These are phyloP conservation scores for Chytriomyces sp. DNA, from an alignment of 192 early-diverging fungal genomes.

Conservation along the genomic window DNA sequence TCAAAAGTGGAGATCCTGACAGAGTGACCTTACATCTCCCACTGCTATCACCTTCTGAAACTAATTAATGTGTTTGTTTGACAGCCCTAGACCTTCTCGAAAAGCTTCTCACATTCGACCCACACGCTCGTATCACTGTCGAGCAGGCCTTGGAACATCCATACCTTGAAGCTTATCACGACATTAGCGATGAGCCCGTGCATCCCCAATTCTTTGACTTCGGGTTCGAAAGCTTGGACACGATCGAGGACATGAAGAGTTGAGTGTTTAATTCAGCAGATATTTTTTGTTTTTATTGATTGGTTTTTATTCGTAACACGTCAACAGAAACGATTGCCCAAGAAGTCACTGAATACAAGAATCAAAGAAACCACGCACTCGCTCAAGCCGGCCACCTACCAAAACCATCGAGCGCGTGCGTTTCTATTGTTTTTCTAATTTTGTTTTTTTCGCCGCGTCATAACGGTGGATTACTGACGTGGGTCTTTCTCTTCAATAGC, in stretches of 20 bases:
- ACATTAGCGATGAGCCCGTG: constrained; percentile 68
- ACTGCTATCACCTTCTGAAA: neutral
- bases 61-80: neutral
- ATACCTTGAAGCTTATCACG: constrained; percentile 81
- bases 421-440: neutral
- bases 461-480: neutral
- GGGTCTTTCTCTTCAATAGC: constrained; percentile 1
- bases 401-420: constrained; percentile 14
- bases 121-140: constrained; percentile 84
- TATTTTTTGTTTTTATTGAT: neutral
- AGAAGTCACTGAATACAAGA: constrained; percentile 43
- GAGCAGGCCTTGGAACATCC: constrained; percentile 90
- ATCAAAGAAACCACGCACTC: constrained; percentile 8
- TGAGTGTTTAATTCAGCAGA: neutral
- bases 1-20: too few species aligned
- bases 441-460: neutral
- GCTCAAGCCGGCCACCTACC: constrained; percentile 9
- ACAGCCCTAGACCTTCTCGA: constrained; percentile 88
- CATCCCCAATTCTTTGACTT: constrained; percentile 58
- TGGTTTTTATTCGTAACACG: neutral
- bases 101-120: constrained; percentile 86
- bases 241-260: constrained; percentile 62
- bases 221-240: constrained; percentile 53
- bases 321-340: constrained; percentile 45
- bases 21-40: too few species aligned